A percentile compares a stretch with the other conserved stretches of the same genome.
Evolutionary conservation across 2,329 filamentous ascomycete genomes (phyloP).

Genomic region (Pestalotiopsis fici): DNA sequence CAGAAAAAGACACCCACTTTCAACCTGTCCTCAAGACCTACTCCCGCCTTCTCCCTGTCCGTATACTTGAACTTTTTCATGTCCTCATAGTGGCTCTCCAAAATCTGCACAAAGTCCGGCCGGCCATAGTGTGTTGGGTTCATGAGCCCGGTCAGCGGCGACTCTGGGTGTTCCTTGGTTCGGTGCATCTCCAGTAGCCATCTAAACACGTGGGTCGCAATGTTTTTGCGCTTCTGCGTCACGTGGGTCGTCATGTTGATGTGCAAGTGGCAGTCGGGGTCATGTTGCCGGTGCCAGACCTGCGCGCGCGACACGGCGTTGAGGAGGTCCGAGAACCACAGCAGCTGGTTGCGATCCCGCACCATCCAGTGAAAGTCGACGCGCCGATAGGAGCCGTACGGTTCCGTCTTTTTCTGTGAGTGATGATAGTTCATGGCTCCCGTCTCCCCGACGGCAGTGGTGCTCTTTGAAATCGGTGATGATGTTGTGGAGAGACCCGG

Average conservation of each 20-base stretch:
- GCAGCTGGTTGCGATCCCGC: slow-evolving; percentile 54
- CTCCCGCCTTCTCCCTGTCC: slow-evolving; percentile 1
- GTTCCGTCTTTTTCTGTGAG: slow-evolving; percentile 13
- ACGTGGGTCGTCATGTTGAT: slow-evolving; percentile 59
- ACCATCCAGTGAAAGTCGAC: slow-evolving; percentile 65
- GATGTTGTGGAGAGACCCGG: background rate
- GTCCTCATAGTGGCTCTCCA: slow-evolving; percentile 55
- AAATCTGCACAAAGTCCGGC: slow-evolving; percentile 53
- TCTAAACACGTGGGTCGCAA: slow-evolving; percentile 56
- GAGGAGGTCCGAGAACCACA: slow-evolving; percentile 59
- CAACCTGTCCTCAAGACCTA: slow-evolving; percentile 34
- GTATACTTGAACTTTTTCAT: slow-evolving; percentile 39
- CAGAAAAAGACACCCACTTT: slow-evolving; percentile 60
- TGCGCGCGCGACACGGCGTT: slow-evolving; percentile 46
- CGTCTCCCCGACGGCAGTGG: background rate
- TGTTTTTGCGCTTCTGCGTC: slow-evolving; percentile 53
- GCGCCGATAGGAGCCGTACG: slow-evolving; percentile 37
- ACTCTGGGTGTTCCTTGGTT: slow-evolving; percentile 50
- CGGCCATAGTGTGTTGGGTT: slow-evolving; percentile 56
- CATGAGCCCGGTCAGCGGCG: slow-evolving; percentile 53
- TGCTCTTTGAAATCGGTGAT: background rate
- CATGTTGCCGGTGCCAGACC: slow-evolving; percentile 36
- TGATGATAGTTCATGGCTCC: background rate
- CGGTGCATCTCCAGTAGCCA: slow-evolving; percentile 59
- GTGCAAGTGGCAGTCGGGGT: slow-evolving; percentile 39